Base-by-base conservation (phyloP, 148 eudicot genomes). In the Vaccinium darrowii region DNA sequence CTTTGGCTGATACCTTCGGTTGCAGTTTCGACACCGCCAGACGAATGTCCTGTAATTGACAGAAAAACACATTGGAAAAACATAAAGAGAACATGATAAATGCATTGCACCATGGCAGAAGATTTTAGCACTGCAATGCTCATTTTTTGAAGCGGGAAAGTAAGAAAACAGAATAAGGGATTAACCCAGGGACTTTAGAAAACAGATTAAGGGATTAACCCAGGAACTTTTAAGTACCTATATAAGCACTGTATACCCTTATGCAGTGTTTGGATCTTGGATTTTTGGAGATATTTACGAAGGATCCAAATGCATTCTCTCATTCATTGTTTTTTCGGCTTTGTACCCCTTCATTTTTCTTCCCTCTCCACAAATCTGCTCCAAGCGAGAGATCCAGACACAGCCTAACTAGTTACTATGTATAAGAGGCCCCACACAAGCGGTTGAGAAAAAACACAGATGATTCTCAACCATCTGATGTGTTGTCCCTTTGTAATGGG, bases 1-100 rank as follows among this genome's bases (percentile, higher is more conserved):
- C 99, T 89, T 96, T 94, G 23, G 94, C 99, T 23, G 95, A 87
- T 16, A 96, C 96, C 90, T 92, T 94, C 7, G 94, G 63, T 86
- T 96, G 99, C 91, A 96, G 82, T 88, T 92, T 93, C 7, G 98
- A 87, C 74, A 93, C 95, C 30, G 97, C 99, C 88, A 88, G 90
- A n/a, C 95, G 95, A 36, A 96, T 96, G 74, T 96, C 99, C 99
- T 96, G 90, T 33, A 87, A 72, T 82, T 15, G 57, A 78, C 25
- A 78, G 25, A 71, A 8, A 71, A 19, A 58, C 43, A 67, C 80
- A 49, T 65, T 49, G 4, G 2, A 23, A 5, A 19, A 7, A 25
- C 9, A 2, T 6, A 43, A 15, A 11, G 69, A 19, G 39, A 27
- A 39, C 43, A 51, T 43, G 21, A 30, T 49, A 50, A 30, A 18